phyloP scores from a whole-genome alignment of 148 eudicot genomes.

The Polygonum aviculare region DNA sequence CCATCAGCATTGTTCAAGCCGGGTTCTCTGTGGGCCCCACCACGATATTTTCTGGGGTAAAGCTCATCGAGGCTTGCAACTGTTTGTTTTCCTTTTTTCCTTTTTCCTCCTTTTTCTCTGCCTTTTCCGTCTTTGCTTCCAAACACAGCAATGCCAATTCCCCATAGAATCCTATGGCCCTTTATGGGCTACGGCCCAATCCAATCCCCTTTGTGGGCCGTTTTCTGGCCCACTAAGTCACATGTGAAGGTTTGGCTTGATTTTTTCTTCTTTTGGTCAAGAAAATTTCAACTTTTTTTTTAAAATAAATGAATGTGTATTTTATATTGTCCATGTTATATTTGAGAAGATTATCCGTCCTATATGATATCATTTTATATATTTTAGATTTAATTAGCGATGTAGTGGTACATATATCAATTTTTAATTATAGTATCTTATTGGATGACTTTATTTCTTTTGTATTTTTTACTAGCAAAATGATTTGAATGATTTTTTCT shows the following conservation, averaged over 20 bases:
- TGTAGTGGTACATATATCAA: background rate
- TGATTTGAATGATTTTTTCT: background rate
- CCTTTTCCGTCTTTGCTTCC: background rate
- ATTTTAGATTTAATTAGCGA: background rate
- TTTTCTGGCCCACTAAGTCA: background rate
- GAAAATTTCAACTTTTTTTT: background rate
- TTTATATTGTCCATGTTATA: background rate
- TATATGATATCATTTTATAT: background rate
- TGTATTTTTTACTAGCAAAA: background rate
- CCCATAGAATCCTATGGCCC: conserved; percentile 6
- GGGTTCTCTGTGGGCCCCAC: conserved; percentile 2
- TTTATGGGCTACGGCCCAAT: background rate
- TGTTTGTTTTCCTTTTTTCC: background rate
- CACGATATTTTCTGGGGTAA: background rate
- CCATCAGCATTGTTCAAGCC: background rate
- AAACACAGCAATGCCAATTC: background rate
- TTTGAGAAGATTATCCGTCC: background rate
- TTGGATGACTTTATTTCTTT: background rate
- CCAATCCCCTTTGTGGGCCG: background rate
- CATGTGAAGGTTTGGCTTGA: background rate
- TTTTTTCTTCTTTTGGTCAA: background rate
- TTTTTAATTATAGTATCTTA: background rate
- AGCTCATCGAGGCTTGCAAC: conserved; percentile 5
- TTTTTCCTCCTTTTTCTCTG: background rate
- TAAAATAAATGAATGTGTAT: background rate